phyloP scores from a whole-genome alignment of 2,329 filamentous ascomycete genomes.

The Curvularia eragrostidis region DNA sequence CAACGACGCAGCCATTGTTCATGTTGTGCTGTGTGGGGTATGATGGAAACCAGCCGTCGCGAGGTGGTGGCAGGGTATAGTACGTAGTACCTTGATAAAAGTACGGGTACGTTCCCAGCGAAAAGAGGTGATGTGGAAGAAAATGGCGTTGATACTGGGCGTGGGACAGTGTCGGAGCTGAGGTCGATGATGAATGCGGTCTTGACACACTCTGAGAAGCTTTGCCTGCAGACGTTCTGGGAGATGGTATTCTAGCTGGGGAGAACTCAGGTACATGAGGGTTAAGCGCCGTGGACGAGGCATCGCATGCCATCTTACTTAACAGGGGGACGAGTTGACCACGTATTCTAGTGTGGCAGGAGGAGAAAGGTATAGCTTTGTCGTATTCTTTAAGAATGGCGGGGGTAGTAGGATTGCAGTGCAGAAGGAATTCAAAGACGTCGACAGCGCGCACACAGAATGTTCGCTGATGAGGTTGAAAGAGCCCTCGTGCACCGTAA shows the following conservation, averaged over 20 bases:
- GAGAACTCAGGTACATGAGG: neutral
- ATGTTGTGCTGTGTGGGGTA: neutral
- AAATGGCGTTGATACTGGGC: neutral
- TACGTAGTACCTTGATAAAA: neutral
- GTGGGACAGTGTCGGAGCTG: neutral
- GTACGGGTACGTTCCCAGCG: neutral
- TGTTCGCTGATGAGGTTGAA: neutral
- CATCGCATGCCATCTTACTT: neutral
- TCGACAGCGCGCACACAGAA: neutral
- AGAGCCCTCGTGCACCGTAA: neutral
- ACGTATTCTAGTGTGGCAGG: neutral
- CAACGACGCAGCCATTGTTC: neutral
- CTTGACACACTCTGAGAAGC: neutral
- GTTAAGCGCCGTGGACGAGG: neutral
- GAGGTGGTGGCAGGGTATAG: neutral
- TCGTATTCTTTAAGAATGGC: neutral
- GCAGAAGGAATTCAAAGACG: neutral
- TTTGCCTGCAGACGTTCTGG: neutral
- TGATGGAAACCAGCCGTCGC: neutral
- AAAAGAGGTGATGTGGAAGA: neutral
- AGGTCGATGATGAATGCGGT: neutral
- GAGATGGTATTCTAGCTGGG: neutral
- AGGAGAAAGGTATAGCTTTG: neutral
- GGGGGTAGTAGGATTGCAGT: neutral
- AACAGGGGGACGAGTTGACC: neutral